Base-by-base conservation (phyloP, 345 rosid species). In the Dovyalis caffra region DNA sequence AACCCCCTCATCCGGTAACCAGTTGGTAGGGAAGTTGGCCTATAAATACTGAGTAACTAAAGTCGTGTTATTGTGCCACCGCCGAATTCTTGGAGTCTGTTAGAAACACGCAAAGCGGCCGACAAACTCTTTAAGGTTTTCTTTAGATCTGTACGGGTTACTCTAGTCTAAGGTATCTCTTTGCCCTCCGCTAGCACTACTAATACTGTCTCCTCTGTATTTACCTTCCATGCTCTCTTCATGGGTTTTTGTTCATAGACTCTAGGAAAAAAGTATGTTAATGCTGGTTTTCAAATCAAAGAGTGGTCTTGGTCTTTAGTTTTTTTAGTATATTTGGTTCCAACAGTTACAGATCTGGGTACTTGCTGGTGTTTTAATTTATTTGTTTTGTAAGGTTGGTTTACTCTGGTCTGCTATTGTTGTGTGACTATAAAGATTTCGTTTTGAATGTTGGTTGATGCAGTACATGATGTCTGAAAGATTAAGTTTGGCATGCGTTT, bases 271-370 rank as follows among this genome's bases (percentile, higher is more conserved):
- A 3, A 14, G 8, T 6, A 47, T 68, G 16, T 10, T 35, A 6
- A 23, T 23, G 5, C 0, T 34, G 9, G 12, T 69, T 33, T 38
- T 32, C 28, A 11, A 9, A 23, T 63, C 11, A 5, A 12, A 21
- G 2, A 6, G 1, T 21, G 26, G n/a, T 29, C 37, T 47, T 4
- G 45, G 51, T 43, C 12, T 45, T 33, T 31, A 14, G 6, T 6
- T 0, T 60, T n/a, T n/a, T 29, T 8, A 26, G 70, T 29, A n/a
- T 40, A 11, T 20, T 57, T 21, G 21, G 25, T 15, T 15, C 26
- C 34, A 35, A 14, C 26, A 61, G 68, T 67, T 11, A 2, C 62
- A 61, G 78, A 75, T 75, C 78, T 43, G 73, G 73, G 23, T 23
- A 11, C 4, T 51, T 61, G 34, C 25, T 61, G 37, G 60, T n/a